Evolutionary conservation across 306 rosid genomes (phyloP), one percentile per base, ranked within the genome.

Genomic region (Cicer yamashitae): DNA sequence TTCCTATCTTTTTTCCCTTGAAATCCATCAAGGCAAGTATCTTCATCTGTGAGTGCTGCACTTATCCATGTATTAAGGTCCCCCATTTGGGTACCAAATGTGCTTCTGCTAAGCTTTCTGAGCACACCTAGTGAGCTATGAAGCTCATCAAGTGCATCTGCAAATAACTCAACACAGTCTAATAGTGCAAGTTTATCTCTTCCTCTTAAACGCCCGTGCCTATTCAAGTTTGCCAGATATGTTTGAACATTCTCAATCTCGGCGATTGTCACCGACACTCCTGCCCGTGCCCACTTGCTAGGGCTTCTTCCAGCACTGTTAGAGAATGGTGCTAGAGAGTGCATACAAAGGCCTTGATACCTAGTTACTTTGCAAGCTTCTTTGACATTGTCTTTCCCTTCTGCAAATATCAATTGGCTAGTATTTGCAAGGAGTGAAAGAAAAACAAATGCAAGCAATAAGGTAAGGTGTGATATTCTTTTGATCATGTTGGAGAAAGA

Each of bases 11-110:
- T 74, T 17, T 51, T 39, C 45, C 83, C 82, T 75, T 79, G 81
- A 52, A 91, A 85, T 5, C 91, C 96, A 65, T 91, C 88, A 37
- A 84, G 77, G 76, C 92, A 88, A 47, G 92, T 91, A 40, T 83
- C 82, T 63, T 63, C 81, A 61, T 91, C 76, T 1, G 90, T 88
- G 6, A 91, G 86, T 2, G 91, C 87, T n/a, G 97, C 83, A 72
- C 94, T 91, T 2, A 89, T 70, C 97, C 97, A 91, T 44, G 97
- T 83, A 2, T 57, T 84, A 1, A 91, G 86, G 76, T 89, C 88
- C 2, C 71, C 82, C 87, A 91, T 86, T 30, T 86, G 90, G 0
- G 78, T 46, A n/a, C 79, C 73, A 40, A 91, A 91, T 0, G 88
- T 73, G n/a, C 53, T 86, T 77, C 62, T 82, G 72, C 90, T 88